Evolutionary conservation across 2,329 filamentous ascomycete species (phyloP).

Genomic region (Pezicula neosporulosa): DNA sequence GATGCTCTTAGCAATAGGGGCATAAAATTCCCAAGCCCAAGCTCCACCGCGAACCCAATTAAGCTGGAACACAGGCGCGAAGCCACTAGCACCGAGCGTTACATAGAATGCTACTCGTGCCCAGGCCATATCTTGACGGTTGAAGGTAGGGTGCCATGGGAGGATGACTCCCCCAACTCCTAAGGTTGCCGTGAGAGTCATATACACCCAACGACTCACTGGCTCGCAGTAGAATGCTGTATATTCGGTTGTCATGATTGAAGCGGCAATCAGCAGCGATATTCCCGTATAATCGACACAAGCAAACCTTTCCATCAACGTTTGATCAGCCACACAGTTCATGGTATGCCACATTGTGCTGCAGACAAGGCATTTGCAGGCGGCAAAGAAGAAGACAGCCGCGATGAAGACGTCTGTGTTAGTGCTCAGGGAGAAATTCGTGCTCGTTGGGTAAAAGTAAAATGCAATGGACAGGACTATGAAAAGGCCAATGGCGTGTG

Average conservation of each 20-base stretch:
- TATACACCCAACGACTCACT: constrained; percentile 79
- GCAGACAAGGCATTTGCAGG: constrained; percentile 91
- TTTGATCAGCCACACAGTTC: constrained; percentile 90
- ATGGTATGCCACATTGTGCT: constrained; percentile 98
- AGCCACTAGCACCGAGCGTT: constrained; percentile 80
- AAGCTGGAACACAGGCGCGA: constrained; percentile 84
- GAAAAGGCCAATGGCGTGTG: constrained; percentile 84
- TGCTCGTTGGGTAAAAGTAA: constrained; percentile 88
- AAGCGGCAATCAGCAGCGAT: constrained; percentile 88
- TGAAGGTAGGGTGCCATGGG: constrained; percentile 95
- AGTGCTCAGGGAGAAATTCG: constrained; percentile 82
- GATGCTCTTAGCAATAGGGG: constrained; percentile 80
- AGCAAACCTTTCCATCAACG: constrained; percentile 88
- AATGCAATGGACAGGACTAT: constrained; percentile 86
- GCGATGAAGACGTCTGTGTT: constrained; percentile 89
- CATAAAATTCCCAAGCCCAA: constrained; percentile 88
- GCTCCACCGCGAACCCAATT: constrained; percentile 70
- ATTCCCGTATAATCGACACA: constrained; percentile 99
- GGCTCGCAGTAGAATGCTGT: constrained; percentile 99
- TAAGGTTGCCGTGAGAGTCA: constrained; percentile 74
- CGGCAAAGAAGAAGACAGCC: constrained; percentile 92
- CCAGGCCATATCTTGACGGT: constrained; percentile 89
- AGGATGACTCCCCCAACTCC: constrained; percentile 86
- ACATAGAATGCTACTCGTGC: constrained; percentile 89
- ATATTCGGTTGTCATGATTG: constrained; percentile 97